Base-by-base conservation (phyloP, 2,329 filamentous ascomycete species). In the Amauroascus verrucosus region DNA sequence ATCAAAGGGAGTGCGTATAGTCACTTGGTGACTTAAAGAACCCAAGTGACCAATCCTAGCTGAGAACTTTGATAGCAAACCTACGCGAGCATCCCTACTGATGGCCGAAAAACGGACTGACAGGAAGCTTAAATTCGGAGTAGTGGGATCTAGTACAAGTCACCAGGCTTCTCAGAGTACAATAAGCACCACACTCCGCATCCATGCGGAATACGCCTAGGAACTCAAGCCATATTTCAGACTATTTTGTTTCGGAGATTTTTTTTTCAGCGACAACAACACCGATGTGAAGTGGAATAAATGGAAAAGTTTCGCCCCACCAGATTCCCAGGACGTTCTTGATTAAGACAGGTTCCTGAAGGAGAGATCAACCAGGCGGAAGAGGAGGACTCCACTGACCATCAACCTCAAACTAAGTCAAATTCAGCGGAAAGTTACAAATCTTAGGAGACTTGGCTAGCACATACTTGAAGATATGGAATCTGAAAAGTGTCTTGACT, bases 261-360 rank as follows among this genome's bases (percentile, higher is more conserved):
- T 33, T 6, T 28, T 20, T 18, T 48, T 35, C 32, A 3, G 47
- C 22, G 18, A 40, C 47, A 6, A 49, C 32, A 26, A 24, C 46
- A 24, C 46, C 46, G 16, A 48, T 48, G 9, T 48, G 46, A 35
- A 49, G 20, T 30, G 53, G 43, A 45, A 52, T 30, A 49, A 45
- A 52, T 45, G 14, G 6, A 49, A 52, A 52, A 16, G 41, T 46
- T 38, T 46, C 33, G 13, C 45, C 49, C 50, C 54, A 56, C 50
- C 56, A 56, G 32, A 57, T 47, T 41, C 56, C 56, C 46, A 56
- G 22, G 16, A 51, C 47, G 54, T 57, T 53, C 49, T 57, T 37
- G 41, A 57, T 50, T 22, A 53, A 11, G 22, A 48, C 26, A 16
- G 30, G 45, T 16, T 22, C 45, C 16, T 35, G n/a, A 51, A 52